Evolutionary conservation across 768 basidiomycete genomes (phyloP).

Genomic region (Lanmaoa pseudosensibilis): DNA sequence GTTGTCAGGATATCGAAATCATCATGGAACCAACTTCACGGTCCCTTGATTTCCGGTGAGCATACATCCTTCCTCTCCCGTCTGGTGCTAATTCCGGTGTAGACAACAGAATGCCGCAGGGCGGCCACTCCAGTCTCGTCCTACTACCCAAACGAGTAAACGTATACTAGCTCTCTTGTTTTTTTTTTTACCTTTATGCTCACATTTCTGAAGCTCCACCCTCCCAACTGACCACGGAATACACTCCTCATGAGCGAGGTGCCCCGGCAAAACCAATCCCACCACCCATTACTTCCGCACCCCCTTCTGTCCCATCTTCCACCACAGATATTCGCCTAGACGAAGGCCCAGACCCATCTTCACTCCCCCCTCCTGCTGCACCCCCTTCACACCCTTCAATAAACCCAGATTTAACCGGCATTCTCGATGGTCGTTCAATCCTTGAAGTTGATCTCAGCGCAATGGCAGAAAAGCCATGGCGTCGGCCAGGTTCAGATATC

Average conservation of each 20-base stretch:
- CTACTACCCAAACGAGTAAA: conserved; percentile 35
- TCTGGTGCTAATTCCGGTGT: neutral
- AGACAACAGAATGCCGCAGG: conserved; percentile 39
- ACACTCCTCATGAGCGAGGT: conserved; percentile 70
- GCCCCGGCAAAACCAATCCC: conserved; percentile 36
- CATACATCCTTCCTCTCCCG: conserved; percentile 1
- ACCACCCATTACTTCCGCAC: conserved; percentile 20
- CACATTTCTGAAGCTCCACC: conserved; percentile 33
- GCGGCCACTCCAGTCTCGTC: conserved; percentile 32
- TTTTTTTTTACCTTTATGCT: conserved; percentile 4
- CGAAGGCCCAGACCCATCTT: conserved; percentile 61
- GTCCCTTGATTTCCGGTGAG: conserved; percentile 74
- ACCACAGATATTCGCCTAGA: conserved; percentile 30
- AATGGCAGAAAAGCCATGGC: conserved; percentile 85
- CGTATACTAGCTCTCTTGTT: conserved; percentile 13
- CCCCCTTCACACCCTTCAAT: conserved; percentile 80
- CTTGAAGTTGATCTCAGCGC: conserved; percentile 80
- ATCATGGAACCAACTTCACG: conserved; percentile 80
- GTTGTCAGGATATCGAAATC: conserved; percentile 77
- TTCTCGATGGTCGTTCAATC: conserved; percentile 73
- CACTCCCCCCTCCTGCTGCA: conserved; percentile 64
- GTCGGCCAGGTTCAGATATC: conserved; percentile 86
- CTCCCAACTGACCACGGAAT: conserved; percentile 76
- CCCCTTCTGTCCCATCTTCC: conserved; percentile 21
- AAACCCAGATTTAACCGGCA: conserved; percentile 64